These are phyloP conservation scores for Blepharisma japonicum DNA, from an alignment of 73 alveolate genomes.

Conservation along the genomic window DNA sequence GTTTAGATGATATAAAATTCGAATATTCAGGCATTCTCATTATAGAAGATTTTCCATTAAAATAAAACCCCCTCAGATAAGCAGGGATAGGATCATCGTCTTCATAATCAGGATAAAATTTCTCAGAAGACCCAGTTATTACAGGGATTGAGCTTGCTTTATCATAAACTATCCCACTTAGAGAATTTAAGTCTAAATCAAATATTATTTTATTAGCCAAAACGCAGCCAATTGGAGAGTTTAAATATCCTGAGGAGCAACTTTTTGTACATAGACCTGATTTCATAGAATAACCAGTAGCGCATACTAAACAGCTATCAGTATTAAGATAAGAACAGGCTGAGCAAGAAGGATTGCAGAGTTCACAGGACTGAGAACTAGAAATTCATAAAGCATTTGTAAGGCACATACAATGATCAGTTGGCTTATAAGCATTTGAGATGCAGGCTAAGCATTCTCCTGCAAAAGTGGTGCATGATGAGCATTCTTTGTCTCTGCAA, in stretches of 20 bases:
- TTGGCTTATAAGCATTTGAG: background rate
- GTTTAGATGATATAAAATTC: too few relatives aligned
- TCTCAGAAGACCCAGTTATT: background rate
- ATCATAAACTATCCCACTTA: constrained; percentile 2
- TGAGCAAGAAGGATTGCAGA: background rate
- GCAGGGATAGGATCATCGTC: too few relatives aligned
- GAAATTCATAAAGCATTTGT: background rate
- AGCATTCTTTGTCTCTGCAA: constrained; percentile 7
- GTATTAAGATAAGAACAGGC: background rate
- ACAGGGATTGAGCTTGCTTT: background rate
- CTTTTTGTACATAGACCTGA: too few relatives aligned
- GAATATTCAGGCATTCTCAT: too few relatives aligned
- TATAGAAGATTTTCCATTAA: too few relatives aligned
- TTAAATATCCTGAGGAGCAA: too few relatives aligned
- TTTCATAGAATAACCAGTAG: too few relatives aligned
- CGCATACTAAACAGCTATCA: background rate
- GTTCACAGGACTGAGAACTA: background rate
- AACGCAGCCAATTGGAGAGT: background rate
- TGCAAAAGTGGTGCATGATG: background rate
- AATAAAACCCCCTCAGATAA: too few relatives aligned
- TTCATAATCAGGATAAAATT: too few relatives aligned
- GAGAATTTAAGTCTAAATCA: background rate
- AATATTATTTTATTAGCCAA: background rate
- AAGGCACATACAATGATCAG: background rate
- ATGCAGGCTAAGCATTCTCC: background rate